phyloP scores from a whole-genome alignment of 805 yeast species.

The Allodekkera sacchari region DNA sequence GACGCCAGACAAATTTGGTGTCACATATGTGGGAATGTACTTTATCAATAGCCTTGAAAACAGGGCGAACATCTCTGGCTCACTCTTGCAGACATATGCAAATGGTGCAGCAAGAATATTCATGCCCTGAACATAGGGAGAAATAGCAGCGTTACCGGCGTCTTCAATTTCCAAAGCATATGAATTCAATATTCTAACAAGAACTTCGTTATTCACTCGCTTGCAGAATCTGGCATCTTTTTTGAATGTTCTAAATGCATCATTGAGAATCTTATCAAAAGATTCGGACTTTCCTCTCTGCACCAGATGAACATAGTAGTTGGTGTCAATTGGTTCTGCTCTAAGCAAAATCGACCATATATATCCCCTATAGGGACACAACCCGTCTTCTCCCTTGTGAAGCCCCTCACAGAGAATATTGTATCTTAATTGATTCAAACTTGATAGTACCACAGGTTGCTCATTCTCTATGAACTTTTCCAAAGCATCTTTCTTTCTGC shows the following conservation, averaged over 20 bases:
- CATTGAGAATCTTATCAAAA: conserved; percentile 69
- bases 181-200: conserved; percentile 65
- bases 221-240: conserved; percentile 58
- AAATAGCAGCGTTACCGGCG: conserved; percentile 15
- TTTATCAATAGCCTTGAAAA: conserved; percentile 52
- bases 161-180: conserved; percentile 43
- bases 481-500: conserved; percentile 43
- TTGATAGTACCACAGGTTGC: conserved; percentile 38
- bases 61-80: conserved; percentile 76
- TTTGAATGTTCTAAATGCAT: conserved; percentile 77
- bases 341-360: conserved; percentile 76
- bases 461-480: conserved; percentile 40
- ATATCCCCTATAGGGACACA: conserved; percentile 61
- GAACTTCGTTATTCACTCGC: conserved; percentile 59
- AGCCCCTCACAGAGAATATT: conserved; percentile 41
- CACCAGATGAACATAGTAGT: conserved; percentile 45
- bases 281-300: conserved; percentile 49
- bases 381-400: conserved; percentile 25
- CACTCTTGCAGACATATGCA: conserved; percentile 65
- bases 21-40: conserved; percentile 70
- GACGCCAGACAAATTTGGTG: conserved; percentile 73
- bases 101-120: conserved; percentile 82
- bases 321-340: conserved; percentile 50
- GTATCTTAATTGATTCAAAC: conserved; percentile 46
- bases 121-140: conserved; percentile 83